These are phyloP conservation scores for Gracilariopsis chorda DNA, from an alignment of 23 red algal genomes.

Conservation along the genomic window DNA sequence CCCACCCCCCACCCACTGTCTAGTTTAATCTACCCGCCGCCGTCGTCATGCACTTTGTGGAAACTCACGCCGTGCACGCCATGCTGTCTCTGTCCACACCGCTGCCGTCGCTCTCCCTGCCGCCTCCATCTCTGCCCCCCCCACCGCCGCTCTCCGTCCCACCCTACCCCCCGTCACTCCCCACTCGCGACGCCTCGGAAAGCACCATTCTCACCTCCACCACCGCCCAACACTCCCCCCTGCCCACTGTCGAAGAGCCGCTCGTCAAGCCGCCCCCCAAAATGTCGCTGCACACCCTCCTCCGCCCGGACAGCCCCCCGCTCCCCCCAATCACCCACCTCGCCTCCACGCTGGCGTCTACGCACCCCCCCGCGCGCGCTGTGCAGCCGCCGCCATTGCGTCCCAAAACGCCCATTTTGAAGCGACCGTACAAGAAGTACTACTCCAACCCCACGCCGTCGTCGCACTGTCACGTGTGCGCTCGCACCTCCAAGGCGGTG, in stretches of 20 bases:
- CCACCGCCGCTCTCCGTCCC: not conserved
- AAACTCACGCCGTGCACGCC: conserved; percentile 24
- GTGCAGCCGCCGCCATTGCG: not conserved
- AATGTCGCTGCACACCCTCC: not conserved
- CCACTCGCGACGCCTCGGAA: not conserved
- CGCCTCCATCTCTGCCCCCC: not conserved
- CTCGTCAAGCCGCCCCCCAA: not conserved
- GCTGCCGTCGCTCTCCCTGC: not conserved
- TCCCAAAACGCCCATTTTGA: not conserved
- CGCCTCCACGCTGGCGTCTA: not conserved
- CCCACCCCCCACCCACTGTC: too few species aligned
- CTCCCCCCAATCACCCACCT: not conserved
- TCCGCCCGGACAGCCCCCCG: not conserved
- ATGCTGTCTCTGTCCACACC: conserved; percentile 24
- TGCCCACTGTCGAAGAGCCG: too few species aligned
- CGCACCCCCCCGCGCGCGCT: not conserved
- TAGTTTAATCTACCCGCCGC: too few species aligned
- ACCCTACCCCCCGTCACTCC: too few species aligned
- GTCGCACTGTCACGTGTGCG: conserved; percentile 69
- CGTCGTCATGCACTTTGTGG: conserved; percentile 5
- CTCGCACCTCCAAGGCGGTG: conserved; percentile 63
- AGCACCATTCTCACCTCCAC: too few species aligned
- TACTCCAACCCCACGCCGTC: conserved; percentile 58
- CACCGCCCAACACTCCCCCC: not conserved
- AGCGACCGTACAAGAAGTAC: conserved; percentile 57